Base-by-base conservation (phyloP, 176 grass and related monocot genomes). In the Oryza coarctata region DNA sequence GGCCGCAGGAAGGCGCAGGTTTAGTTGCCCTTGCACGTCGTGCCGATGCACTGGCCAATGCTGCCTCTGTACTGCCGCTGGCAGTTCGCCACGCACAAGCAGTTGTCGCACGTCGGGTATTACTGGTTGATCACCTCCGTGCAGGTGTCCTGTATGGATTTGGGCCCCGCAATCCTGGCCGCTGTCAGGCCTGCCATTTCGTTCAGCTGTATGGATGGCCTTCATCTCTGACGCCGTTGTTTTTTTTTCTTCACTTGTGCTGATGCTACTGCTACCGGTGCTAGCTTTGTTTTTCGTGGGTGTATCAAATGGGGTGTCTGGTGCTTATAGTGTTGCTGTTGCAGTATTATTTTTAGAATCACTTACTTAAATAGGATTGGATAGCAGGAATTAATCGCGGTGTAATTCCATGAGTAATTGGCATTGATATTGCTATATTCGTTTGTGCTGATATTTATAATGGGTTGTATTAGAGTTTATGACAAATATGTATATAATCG, bases 81-180 rank as follows among this genome's bases (percentile, higher is more conserved):
- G 63, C 82, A 84, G 11, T 15, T 32, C 0, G 14, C 10, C 3
- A 10, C 2, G 71, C 81, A 83, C 62, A 55, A 45, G 62, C 30
- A 9, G 3, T 15, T 9, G 9, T 75, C 31, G 62, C 81, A 83
- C 43, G 0, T 34, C 1, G 44, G 25, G 15, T 10, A 10, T 17
- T 41, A 63, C 0, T 9, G 1, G 0, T 73, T 38, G 25, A 84
- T 84, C 23, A 49, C 18, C 23, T 6, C 23, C 15, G 63, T 7
- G 72, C 82, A 76, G 26, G 72, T 23, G 63, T 68, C 63, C 32
- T 57, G 71, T 30, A 66, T 74, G 41, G 65, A 74, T 22, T 75
- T 20, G n/a, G 71, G 70, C 0, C 30, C 81, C 0, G 28, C 71
- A 66, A 10, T 3, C 23, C 10, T 30, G 6, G 28, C 30, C 23